Conservation (phyloP, 176 grass and related monocot genomes). For the Carex pumila region DNA sequence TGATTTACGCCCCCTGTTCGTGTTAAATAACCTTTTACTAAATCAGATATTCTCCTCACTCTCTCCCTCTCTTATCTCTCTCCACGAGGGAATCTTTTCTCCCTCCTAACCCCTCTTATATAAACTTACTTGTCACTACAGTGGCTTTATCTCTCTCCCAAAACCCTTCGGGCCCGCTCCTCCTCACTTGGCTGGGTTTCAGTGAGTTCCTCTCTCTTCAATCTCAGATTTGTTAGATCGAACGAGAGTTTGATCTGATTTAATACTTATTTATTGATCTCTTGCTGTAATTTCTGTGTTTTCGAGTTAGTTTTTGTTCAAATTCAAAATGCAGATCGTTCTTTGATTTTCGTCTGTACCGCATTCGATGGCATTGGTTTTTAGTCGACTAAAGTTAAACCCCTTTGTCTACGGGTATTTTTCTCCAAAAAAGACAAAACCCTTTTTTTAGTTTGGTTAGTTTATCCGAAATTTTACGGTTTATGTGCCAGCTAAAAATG, state of each 20-base stretch:
- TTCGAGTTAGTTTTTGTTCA: background rate
- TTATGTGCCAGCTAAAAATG: background rate
- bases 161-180: background rate
- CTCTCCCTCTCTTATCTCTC: background rate
- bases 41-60: background rate
- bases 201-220: background rate
- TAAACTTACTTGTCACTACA: background rate
- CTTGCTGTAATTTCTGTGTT: background rate
- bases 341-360: background rate
- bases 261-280: background rate
- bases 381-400: background rate
- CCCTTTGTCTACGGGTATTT: background rate
- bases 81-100: conserved; percentile 18
- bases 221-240: conserved; percentile 13
- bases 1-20: conserved; percentile 46
- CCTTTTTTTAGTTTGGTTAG: background rate
- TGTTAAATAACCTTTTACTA: conserved; percentile 1
- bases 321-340: background rate
- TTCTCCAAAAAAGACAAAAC: background rate
- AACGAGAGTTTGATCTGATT: background rate
- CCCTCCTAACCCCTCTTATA: background rate
- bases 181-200: background rate
- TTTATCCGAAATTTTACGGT: background rate
- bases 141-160: background rate
- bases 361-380: background rate